Percentiles rank a stretch among this genome's conserved stretches.
Conservation (phyloP, 108 stramenopile genomes). For the Bacterosira constricta region DNA sequence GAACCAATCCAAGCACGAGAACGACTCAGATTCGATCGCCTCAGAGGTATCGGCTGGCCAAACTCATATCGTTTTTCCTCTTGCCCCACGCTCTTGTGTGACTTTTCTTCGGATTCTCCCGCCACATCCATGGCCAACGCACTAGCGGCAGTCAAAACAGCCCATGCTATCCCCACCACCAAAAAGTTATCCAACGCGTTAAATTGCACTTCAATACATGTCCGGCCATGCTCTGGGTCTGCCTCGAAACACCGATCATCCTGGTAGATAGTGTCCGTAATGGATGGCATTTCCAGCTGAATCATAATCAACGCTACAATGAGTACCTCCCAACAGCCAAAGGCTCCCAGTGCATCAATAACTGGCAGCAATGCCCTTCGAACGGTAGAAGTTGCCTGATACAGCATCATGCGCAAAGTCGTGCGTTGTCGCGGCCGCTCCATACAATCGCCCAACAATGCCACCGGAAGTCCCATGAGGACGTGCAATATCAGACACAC, state of each 20-base stretch:
- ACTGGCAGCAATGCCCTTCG: slow-evolving; percentile 41
- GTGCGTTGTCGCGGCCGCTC: slow-evolving; percentile 45
- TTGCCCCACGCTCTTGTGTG: neutral
- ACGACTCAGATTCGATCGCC: slow-evolving; percentile 17
- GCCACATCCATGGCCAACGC: slow-evolving; percentile 34
- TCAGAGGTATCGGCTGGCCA: slow-evolving; percentile 33
- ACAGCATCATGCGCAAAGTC: slow-evolving; percentile 20
- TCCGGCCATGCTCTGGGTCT: slow-evolving; percentile 43
- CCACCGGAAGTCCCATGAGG: slow-evolving; percentile 33
- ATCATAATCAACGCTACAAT: slow-evolving; percentile 77
- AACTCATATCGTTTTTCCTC: slow-evolving; percentile 33
- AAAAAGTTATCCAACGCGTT: slow-evolving; percentile 41
- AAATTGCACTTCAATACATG: slow-evolving; percentile 50
- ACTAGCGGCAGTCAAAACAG: slow-evolving; percentile 34
- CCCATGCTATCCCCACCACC: slow-evolving; percentile 22
- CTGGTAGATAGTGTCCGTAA: slow-evolving; percentile 76
- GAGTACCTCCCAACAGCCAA: slow-evolving; percentile 91
- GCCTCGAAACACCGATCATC: slow-evolving; percentile 45
- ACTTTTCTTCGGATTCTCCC: slow-evolving; percentile 6
- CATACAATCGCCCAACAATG: slow-evolving; percentile 40
- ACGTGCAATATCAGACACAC: slow-evolving; percentile 54
- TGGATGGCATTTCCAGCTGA: slow-evolving; percentile 78
- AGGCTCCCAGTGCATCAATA: slow-evolving; percentile 75
- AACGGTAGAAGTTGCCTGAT: slow-evolving; percentile 8
- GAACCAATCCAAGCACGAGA: slow-evolving; percentile 10